Base-by-base conservation (phyloP, 1,284 basidiomycete species). In the Ganoderma lucidum region DNA sequence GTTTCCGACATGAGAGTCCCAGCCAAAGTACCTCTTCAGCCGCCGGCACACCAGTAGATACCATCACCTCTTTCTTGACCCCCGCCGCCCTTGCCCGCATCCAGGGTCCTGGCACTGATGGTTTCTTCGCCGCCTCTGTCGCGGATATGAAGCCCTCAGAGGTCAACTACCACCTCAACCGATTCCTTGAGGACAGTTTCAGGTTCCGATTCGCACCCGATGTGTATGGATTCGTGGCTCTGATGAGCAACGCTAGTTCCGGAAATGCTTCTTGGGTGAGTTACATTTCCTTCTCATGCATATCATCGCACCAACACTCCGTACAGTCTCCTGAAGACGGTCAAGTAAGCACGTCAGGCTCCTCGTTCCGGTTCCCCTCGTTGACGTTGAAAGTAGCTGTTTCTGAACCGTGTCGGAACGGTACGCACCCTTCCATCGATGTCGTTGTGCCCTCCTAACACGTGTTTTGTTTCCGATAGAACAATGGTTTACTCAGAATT, bases 211-310 rank as follows among this genome's bases (percentile, higher is more conserved):
- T 64, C 1, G 76, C 84, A 0, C 77, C 79, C 39, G 79, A 86
- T 2, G 74, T 88, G 3, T 87, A 87, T 72, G 78, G 81, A 0
- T 91, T 91, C 69, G 73, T 86, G 23, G 75, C 74, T 2, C 79
- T 86, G 9, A 65, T 91, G 3, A 83, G 77, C 12, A 87, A 84
- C 63, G 83, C 87, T 0, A 85, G 82, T 58, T 73, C 81, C 0
- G 78, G 80, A 1, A 88, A 89, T 67, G 67, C 72, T 14, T 71
- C 73, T 63, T 91, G 90, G 90, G 89, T 91, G 81, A 58, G 41
- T 72, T 4, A 60, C 48, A 56, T 45, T 4, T 48, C 30, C 12
- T 55, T 19, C 6, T 48, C 44, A 35, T 45, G 9, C 67, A 19
- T 55, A 9, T 19, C 15, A 23, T 23, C 19, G 10, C 6, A 12